phyloP scores from a whole-genome alignment of 305 asterid species.

The Lippia alba region DNA sequence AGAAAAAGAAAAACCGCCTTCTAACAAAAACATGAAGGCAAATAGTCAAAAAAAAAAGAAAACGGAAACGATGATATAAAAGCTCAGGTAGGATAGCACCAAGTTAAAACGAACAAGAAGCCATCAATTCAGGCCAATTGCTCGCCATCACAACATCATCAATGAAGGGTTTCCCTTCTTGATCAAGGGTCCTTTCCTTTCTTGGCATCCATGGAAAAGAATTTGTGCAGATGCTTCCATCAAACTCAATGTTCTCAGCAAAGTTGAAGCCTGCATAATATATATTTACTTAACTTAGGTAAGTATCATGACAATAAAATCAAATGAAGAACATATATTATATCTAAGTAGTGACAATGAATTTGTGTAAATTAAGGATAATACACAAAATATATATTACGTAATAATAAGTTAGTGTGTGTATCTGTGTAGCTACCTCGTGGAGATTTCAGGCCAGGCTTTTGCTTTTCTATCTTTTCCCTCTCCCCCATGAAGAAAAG shows the following conservation, averaged over 20 bases:
- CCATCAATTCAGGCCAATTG: neutral
- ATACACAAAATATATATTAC: no score
- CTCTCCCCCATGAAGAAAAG: conserved; percentile 42
- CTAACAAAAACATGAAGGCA: conserved; percentile 34
- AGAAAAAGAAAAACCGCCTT: conserved; percentile 56
- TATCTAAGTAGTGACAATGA: no score
- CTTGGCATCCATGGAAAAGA: conserved; percentile 14
- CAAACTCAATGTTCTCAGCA: conserved; percentile 16
- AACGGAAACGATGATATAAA: conserved; percentile 25
- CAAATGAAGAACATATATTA: neutral
- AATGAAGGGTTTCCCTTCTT: conserved; percentile 19
- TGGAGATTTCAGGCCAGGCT: conserved; percentile 35
- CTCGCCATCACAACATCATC: conserved; percentile 3
- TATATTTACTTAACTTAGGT: neutral
- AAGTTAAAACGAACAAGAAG: conserved; percentile 32
- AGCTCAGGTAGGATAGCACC: conserved; percentile 78
- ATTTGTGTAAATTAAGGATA: no score
- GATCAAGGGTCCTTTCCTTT: conserved; percentile 22
- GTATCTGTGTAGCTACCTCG: conserved; percentile 28
- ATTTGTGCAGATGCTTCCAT: conserved; percentile 26
- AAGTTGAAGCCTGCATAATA: conserved; percentile 42
- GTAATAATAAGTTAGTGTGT: neutral
- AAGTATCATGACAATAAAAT: neutral
- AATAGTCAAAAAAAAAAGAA: neutral
- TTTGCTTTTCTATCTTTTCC: conserved; percentile 40